These are phyloP conservation scores for Paralagenidium karlingii DNA, from an alignment of 352 stramenopile genomes.

Conservation along the genomic window DNA sequence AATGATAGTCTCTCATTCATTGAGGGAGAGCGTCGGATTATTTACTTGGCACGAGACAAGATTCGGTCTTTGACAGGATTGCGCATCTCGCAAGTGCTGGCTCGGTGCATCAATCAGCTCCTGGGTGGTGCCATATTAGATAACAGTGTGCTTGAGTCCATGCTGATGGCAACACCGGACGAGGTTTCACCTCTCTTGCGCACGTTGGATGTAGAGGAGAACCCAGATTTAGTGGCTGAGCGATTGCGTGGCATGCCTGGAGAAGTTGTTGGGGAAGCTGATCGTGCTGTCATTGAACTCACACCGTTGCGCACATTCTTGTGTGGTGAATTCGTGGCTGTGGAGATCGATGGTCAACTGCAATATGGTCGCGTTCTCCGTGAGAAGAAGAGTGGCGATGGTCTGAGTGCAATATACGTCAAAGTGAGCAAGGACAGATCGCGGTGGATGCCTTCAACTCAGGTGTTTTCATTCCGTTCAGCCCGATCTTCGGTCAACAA, in stretches of 20 bases:
- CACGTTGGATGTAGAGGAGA: constrained; percentile 54
- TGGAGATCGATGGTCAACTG: constrained; percentile 29
- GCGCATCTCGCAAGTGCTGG: constrained; percentile 41
- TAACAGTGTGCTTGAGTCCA: constrained; percentile 44
- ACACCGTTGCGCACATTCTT: constrained; percentile 52
- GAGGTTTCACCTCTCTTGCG: constrained; percentile 34
- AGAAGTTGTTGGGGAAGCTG: constrained; percentile 28
- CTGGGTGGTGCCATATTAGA: constrained; percentile 48
- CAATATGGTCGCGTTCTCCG: constrained; percentile 53
- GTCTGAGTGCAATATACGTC: constrained; percentile 46
- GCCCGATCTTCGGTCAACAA: constrained; percentile 18
- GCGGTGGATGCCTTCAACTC: constrained; percentile 28
- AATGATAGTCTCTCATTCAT: constrained; percentile 49
- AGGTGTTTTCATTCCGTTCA: constrained; percentile 66
- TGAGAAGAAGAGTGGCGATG: constrained; percentile 15
- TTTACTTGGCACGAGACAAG: constrained; percentile 40
- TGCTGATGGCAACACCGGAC: constrained; percentile 34
- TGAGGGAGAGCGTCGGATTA: constrained; percentile 15
- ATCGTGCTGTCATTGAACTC: constrained; percentile 35
- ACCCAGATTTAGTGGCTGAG: constrained; percentile 41
- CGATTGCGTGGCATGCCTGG: constrained; percentile 48
- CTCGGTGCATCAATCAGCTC: constrained; percentile 52
- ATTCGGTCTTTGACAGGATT: constrained; percentile 18
- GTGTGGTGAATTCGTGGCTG: constrained; percentile 49
- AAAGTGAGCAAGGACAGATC: constrained; percentile 25